These are phyloP conservation scores for Sedum album DNA, from an alignment of 164 flowering plant species.

Conservation along the genomic window DNA sequence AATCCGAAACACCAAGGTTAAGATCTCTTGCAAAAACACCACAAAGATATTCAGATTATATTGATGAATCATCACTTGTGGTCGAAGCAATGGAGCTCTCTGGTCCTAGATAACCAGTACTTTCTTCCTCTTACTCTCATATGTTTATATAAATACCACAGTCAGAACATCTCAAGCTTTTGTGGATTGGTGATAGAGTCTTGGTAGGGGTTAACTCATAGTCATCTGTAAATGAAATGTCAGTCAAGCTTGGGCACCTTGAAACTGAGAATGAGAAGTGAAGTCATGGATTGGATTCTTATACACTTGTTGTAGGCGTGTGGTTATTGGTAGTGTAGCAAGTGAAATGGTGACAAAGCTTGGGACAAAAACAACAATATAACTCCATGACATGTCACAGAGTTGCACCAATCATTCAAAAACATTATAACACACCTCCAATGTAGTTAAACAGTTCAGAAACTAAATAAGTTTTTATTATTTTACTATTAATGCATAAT, in stretches of 20 bases:
- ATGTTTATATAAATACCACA: not conserved
- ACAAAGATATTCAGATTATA: slow-evolving; percentile 46
- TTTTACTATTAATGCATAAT: too few relatives aligned
- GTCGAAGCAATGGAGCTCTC: slow-evolving; percentile 89
- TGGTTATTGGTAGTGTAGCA: not conserved
- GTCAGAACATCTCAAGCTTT: not conserved
- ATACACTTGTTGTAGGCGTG: not conserved
- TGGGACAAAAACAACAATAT: not conserved
- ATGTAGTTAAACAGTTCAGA: not conserved
- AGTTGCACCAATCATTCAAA: not conserved
- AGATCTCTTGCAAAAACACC: slow-evolving; percentile 40
- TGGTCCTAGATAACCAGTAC: slow-evolving; percentile 19
- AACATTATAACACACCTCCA: not conserved
- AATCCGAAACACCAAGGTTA: slow-evolving; percentile 42
- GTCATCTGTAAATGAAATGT: not conserved
- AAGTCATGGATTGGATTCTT: not conserved
- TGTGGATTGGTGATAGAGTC: not conserved
- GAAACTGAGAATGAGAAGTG: not conserved
- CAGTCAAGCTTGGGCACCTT: not conserved
- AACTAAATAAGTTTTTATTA: not conserved
- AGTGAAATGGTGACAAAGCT: not conserved
- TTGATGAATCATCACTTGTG: slow-evolving; percentile 67
- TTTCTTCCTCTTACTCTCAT: not conserved
- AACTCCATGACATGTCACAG: not conserved
- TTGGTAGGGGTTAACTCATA: not conserved